Evolutionary conservation across 306 rosid genomes (phyloP).

Genomic region (Dalbergia cultrata): DNA sequence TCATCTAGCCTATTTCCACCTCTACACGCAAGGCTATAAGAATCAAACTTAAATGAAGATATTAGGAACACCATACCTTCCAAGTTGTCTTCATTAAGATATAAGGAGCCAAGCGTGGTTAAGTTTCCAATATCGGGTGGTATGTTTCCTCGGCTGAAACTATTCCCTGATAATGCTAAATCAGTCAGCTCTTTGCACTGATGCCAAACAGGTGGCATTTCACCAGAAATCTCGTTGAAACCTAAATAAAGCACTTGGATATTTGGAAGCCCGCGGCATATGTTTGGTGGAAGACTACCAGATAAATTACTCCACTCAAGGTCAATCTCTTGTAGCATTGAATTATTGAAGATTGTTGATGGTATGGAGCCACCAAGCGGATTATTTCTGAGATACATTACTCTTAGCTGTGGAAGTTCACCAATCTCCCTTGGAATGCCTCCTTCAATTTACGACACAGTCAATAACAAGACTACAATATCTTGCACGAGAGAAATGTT

Average conservation of each 20-base stretch:
- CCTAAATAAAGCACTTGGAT: slow-evolving; percentile 4
- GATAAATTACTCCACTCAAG: neutral
- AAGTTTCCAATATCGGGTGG: slow-evolving; percentile 41
- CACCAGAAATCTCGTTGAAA: neutral
- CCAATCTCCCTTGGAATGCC: slow-evolving; percentile 38
- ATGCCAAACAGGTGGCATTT: slow-evolving; percentile 31
- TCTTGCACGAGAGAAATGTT: no score
- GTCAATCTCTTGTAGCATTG: slow-evolving; percentile 19
- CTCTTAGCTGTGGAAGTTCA: neutral
- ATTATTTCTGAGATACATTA: slow-evolving; percentile 14
- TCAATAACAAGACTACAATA: neutral
- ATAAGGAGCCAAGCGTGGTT: slow-evolving; percentile 19
- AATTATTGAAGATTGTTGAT: slow-evolving; percentile 31
- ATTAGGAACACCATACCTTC: slow-evolving; percentile 29
- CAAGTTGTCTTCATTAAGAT: slow-evolving; percentile 29
- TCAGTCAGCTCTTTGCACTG: slow-evolving; percentile 20
- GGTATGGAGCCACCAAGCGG: slow-evolving; percentile 35
- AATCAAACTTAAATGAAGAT: neutral
- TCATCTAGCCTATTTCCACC: no score
- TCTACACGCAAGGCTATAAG: neutral
- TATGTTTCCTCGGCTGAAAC: slow-evolving; percentile 24
- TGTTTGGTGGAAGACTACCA: slow-evolving; percentile 28
- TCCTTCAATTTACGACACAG: slow-evolving; percentile 26
- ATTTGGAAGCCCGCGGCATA: slow-evolving; percentile 33
- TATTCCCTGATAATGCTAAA: neutral